Evolutionary conservation across 2,329 filamentous ascomycete genomes (phyloP).

Genomic region (Talaromyces islandicus): DNA sequence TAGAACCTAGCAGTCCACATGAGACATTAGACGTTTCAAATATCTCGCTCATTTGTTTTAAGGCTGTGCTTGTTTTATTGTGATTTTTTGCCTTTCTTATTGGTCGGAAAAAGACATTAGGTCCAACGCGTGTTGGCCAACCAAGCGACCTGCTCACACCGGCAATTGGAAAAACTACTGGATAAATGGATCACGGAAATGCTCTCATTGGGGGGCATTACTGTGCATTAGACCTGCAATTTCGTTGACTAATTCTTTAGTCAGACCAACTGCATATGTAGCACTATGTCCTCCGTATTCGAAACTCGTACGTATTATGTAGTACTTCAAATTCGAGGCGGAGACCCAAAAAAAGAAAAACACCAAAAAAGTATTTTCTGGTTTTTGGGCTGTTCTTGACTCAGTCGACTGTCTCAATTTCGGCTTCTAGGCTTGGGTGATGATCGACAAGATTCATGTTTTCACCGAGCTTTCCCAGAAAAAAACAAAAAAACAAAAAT

Average conservation of each 20-base stretch:
- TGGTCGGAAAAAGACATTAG: not conserved
- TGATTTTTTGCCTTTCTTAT: not conserved
- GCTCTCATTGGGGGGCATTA: not conserved
- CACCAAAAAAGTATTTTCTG: not conserved
- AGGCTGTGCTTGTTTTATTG: not conserved
- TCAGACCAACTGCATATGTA: not conserved
- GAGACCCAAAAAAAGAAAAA: too few species aligned
- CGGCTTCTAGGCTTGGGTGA: too few species aligned
- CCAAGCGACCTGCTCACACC: not conserved
- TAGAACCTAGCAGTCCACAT: not conserved
- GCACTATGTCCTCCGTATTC: not conserved
- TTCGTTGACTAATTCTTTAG: not conserved
- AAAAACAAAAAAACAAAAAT: not conserved
- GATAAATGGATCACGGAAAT: too few species aligned
- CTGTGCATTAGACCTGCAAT: not conserved
- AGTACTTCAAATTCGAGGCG: not conserved
- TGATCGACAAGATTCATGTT: not conserved
- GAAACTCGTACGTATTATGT: not conserved
- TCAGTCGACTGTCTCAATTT: too few species aligned
- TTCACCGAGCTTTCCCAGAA: not conserved
- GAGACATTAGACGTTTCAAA: not conserved
- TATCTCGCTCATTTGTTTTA: not conserved
- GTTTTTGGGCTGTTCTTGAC: not conserved
- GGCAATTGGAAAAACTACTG: not conserved
- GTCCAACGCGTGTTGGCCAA: not conserved